Conservation (phyloP, 257 asterid species). For the Cruciata laevipes region DNA sequence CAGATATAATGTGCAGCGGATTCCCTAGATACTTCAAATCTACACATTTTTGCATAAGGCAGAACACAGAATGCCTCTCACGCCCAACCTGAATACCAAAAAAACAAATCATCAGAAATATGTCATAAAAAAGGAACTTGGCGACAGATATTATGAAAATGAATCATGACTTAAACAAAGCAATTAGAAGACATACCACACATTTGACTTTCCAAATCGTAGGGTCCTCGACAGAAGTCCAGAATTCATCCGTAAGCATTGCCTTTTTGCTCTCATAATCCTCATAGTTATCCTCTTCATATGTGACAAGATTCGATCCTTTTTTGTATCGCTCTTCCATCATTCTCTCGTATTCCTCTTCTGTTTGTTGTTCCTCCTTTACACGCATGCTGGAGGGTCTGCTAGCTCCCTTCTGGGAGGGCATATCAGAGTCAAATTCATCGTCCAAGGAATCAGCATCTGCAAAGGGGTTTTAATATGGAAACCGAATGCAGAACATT, state of each 20-base stretch:
- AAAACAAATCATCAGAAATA: conserved; percentile 21
- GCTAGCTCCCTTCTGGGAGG: conserved; percentile 32
- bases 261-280: conserved; percentile 38
- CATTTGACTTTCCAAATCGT: conserved; percentile 92
- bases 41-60: conserved; percentile 85
- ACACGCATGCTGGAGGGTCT: conserved; percentile 34
- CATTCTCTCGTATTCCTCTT: conserved; percentile 68
- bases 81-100: conserved; percentile 64
- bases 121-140: not conserved
- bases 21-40: conserved; percentile 61
- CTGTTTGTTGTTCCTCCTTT: conserved; percentile 73
- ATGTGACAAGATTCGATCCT: conserved; percentile 56
- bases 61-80: conserved; percentile 83
- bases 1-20: conserved; percentile 72
- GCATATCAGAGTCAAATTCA: conserved; percentile 26
- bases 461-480: conserved; percentile 3
- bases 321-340: conserved; percentile 63
- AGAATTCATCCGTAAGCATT: conserved; percentile 25
- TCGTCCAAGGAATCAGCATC: conserved; percentile 48
- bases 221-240: conserved; percentile 54
- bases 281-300: conserved; percentile 43
- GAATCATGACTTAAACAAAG: not conserved
- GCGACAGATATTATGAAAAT: not conserved
- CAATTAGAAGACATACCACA: conserved; percentile 41
- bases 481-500: not conserved